Percentiles rank a stretch among this genome's conserved stretches.
phyloP scores from a whole-genome alignment of 768 basidiomycete species.

The Lactarius pseudohatsudake region DNA sequence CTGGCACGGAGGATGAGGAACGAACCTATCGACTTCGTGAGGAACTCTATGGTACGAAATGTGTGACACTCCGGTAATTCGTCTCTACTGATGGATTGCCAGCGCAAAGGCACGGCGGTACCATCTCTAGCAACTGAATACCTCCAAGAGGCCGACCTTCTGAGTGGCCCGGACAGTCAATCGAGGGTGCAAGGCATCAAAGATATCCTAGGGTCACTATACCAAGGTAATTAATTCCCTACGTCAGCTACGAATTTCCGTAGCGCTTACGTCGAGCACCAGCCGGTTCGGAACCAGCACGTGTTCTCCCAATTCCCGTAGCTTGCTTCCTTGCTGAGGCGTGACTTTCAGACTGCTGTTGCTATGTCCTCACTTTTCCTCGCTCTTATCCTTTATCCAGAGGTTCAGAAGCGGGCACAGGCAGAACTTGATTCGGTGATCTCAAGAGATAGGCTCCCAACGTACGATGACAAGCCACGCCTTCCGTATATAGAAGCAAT shows the following conservation, averaged over 20 bases:
- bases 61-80: too few relatives aligned
- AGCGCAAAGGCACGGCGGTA: background rate
- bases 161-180: background rate
- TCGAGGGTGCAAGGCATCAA: background rate
- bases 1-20: background rate
- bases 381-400: conserved; percentile 33
- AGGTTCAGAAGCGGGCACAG: conserved; percentile 30
- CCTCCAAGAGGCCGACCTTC: background rate
- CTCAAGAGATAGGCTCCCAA: background rate
- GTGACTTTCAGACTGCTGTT: conserved; percentile 7
- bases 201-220: background rate
- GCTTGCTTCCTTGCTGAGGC: background rate
- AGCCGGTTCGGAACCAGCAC: background rate
- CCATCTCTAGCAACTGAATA: background rate
- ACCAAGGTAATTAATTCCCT: background rate
- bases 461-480: background rate
- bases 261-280: background rate
- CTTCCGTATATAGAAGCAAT: conserved; percentile 28
- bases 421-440: conserved; percentile 33
- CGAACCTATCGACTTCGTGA: conserved; percentile 2
- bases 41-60: background rate
- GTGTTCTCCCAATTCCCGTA: background rate
- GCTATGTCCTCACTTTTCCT: conserved; percentile 32
- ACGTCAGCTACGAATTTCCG: background rate
- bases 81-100: background rate